Evolutionary conservation across 2,329 filamentous ascomycete genomes (phyloP).

Genomic region (Gaeumannomyces tritici): DNA sequence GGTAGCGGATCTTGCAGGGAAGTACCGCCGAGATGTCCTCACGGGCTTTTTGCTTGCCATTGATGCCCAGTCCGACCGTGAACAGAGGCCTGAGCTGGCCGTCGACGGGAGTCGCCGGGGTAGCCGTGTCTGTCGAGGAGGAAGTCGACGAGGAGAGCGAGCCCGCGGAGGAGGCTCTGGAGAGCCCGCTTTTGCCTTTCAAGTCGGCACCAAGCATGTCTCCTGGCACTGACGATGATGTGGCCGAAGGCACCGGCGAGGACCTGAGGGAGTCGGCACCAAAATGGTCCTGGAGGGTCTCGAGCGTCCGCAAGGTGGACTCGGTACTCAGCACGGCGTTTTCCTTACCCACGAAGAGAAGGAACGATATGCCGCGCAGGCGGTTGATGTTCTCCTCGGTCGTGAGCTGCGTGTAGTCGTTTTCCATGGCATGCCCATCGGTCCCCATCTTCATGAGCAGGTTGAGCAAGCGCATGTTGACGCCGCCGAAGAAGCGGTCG

Average conservation of each 20-base stretch:
- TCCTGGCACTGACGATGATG: background rate
- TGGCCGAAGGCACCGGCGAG: background rate
- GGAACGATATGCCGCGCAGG: constrained; percentile 42
- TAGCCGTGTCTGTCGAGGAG: background rate
- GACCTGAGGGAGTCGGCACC: constrained; percentile 18
- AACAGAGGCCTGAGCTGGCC: background rate
- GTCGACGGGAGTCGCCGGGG: background rate
- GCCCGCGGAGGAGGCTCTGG: background rate
- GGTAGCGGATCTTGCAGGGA: constrained; percentile 31
- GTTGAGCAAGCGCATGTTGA: constrained; percentile 47
- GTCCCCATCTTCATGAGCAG: constrained; percentile 48
- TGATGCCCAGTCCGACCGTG: constrained; percentile 7
- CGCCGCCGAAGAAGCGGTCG: constrained; percentile 51
- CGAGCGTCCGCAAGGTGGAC: constrained; percentile 43
- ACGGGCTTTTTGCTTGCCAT: constrained; percentile 4
- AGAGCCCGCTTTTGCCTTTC: background rate
- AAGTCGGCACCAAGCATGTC: background rate
- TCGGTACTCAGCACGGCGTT: constrained; percentile 46
- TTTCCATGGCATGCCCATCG: constrained; percentile 40
- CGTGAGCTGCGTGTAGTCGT: constrained; percentile 35
- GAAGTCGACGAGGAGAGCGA: background rate
- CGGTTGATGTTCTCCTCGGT: constrained; percentile 38
- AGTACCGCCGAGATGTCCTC: background rate
- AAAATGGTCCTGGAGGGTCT: constrained; percentile 41
- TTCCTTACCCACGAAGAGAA: constrained; percentile 45